Evolutionary conservation across 345 rosid species (phyloP).

Genomic region (Clarkia xantiana): DNA sequence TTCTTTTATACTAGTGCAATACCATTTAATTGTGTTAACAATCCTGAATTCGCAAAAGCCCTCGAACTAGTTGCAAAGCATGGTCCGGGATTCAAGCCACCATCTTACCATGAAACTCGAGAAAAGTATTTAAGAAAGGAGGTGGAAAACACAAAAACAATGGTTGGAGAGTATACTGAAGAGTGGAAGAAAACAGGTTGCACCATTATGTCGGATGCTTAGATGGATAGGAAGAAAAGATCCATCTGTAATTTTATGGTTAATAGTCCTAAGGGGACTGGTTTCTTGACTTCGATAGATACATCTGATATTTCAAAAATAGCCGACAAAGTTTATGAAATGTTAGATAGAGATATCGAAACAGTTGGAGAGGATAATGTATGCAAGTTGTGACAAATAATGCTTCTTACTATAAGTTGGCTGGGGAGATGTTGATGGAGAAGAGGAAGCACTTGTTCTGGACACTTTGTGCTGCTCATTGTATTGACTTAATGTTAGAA

Average conservation of each 20-base stretch:
- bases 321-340: background rate
- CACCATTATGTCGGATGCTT: background rate
- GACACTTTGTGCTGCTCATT: slow-evolving; percentile 11
- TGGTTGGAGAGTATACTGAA: background rate
- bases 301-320: slow-evolving; percentile 1
- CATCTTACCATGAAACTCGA: slow-evolving; percentile 1
- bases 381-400: background rate
- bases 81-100: slow-evolving; percentile 2
- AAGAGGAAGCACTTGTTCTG: slow-evolving; percentile 12
- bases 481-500: slow-evolving; percentile 13
- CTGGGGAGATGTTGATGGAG: slow-evolving; percentile 10
- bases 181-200: background rate
- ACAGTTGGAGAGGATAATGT: background rate
- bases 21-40: background rate
- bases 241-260: background rate
- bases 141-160: background rate
- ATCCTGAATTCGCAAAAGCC: background rate
- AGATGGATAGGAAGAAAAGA: no score
- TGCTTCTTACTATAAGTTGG: slow-evolving; percentile 4
- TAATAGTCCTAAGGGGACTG: background rate
- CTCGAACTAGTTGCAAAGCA: slow-evolving; percentile 2
- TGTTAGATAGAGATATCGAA: no score
- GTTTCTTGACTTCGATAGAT: slow-evolving; percentile 1
- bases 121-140: background rate
- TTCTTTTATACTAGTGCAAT: background rate